Base-by-base conservation (phyloP, 140 eudicot species). In the Flaveria floridana region DNA sequence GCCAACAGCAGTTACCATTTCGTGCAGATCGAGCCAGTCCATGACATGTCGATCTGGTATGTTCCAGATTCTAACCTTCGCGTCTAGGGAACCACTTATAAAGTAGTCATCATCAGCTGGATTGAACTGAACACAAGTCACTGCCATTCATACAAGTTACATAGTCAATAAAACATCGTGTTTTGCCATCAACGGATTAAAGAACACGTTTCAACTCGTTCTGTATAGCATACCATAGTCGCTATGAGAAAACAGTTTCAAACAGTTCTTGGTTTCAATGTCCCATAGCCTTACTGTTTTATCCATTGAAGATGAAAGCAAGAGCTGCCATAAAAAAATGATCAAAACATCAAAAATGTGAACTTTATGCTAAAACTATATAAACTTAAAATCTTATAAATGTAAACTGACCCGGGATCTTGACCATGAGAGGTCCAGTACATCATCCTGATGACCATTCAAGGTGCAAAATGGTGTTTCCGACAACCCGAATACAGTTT, bases 261-360 rank as follows among this genome's bases (percentile, higher is more conserved):
- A 77, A 76, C 97, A 93, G 63, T 68, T 55, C 71, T 79, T 78
- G 28, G 87, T 85, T 66, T 86, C 89, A 72, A 90, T 61, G 76
- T 90, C 93, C 98, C 98, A 93, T 46, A 93, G 84, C 80, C 91
- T 85, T 19, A 89, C 97, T 67, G 97, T 86, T 82, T 93, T 93
- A 89, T 90, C 97, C 98, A 90, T 93, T 42, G 98, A 93, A 80
- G 98, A 90, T 52, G 97, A 89, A 75, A 93, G 97, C 70, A 93
- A 58, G 20, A 71, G 80, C 96, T 89, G 86, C 84, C 50, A 51
- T 8, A 39, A 41, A 50, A 51, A 65, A 79, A 18, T 28, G 72
- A 18, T 62, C 15, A 12, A 19, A n/a, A 63, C 56, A 74, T 25
- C 1, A 44, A 16, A 48, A 7, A 73, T 28, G 21, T 65, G 21